Base-by-base conservation (phyloP, 2,329 filamentous ascomycete genomes). In the Knoxdaviesia capensis region DNA sequence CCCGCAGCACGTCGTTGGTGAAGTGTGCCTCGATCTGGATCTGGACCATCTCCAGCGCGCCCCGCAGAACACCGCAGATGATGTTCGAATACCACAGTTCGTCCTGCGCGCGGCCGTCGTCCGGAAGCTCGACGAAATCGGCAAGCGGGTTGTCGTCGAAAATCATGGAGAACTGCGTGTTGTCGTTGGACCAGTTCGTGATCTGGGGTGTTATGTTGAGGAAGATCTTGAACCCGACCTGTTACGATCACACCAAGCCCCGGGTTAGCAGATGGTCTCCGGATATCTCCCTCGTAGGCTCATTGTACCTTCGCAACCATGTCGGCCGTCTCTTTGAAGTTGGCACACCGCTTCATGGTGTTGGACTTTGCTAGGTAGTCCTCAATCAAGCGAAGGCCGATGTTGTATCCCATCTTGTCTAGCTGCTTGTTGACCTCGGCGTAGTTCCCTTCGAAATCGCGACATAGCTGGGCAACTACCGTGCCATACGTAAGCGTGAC, bases 141-240 rank as follows among this genome's bases (percentile, higher is more conserved):
- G 87, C 87, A 45, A 98, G 65, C 1, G 90, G 90, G 54, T 96
- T 98, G 59, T 98, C 90, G 49, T 98, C 90, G 51, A 98, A 94
- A 10, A 94, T 74, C 8, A 98, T 68, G 0, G 86, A 94, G 63
- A 98, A 98, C 51, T 93, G 85, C 57, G 94, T 94, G 63, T 79
- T 90, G 60, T 98, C 90, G 56, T 73, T 83, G 28, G 86, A 90
- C 90, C 90, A 98, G 56, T 93, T 94, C 39, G 86, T 85, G 48
- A 96, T 79, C 6, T 79, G 81, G 0, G 90, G 90, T 4, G 87
- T 92, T 51, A 94, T 86, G 55, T 98, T 98, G 46, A 98, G 74
- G 59, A 98, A 98, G 49, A 98, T 94, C 64, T 98, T 96, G 66
- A 98, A 98, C 44, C 90, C 90, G 49, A 98, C 81, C 83, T 94